Conservation (phyloP, 2,329 filamentous ascomycete genomes). For the Penicillium polonicum region DNA sequence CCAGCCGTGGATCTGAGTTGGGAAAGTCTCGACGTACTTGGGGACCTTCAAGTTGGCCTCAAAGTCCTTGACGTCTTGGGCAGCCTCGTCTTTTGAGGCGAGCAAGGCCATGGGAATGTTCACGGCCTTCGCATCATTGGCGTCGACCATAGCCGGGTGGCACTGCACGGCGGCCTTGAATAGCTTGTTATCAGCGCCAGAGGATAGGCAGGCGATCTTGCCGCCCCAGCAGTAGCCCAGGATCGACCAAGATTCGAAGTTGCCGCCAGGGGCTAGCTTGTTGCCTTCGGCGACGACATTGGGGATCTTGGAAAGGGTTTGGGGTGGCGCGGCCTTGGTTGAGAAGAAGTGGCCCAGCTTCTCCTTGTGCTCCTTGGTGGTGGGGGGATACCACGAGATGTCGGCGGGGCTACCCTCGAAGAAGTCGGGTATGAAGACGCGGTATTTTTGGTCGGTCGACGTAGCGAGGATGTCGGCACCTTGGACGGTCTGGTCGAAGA, state of each 20-base stretch:
- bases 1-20: slow-evolving; percentile 47
- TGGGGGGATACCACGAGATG: slow-evolving; percentile 60
- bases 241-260: slow-evolving; percentile 57
- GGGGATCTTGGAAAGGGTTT: slow-evolving; percentile 56
- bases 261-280: slow-evolving; percentile 40
- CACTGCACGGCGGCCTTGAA: slow-evolving; percentile 59
- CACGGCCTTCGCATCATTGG: slow-evolving; percentile 55
- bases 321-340: slow-evolving; percentile 57
- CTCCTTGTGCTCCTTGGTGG: slow-evolving; percentile 59
- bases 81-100: slow-evolving; percentile 57
- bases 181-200: slow-evolving; percentile 47
- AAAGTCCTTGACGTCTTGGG: slow-evolving; percentile 47
- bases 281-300: slow-evolving; percentile 56
- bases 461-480: slow-evolving; percentile 62
- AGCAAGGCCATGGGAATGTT: slow-evolving; percentile 59
- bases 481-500: slow-evolving; percentile 62
- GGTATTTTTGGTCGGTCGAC: slow-evolving; percentile 66
- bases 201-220: slow-evolving; percentile 57
- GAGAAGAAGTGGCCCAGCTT: slow-evolving; percentile 61
- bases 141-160: slow-evolving; percentile 62
- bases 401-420: slow-evolving; percentile 73
- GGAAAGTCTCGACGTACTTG: slow-evolving; percentile 47
- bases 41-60: slow-evolving; percentile 39
- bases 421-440: slow-evolving; percentile 89
- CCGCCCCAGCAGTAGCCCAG: slow-evolving; percentile 63